Percentiles rank a stretch among this genome's conserved stretches.
phyloP scores from a whole-genome alignment of 2,329 filamentous ascomycete genomes.

The Leptographium radiaticola region DNA sequence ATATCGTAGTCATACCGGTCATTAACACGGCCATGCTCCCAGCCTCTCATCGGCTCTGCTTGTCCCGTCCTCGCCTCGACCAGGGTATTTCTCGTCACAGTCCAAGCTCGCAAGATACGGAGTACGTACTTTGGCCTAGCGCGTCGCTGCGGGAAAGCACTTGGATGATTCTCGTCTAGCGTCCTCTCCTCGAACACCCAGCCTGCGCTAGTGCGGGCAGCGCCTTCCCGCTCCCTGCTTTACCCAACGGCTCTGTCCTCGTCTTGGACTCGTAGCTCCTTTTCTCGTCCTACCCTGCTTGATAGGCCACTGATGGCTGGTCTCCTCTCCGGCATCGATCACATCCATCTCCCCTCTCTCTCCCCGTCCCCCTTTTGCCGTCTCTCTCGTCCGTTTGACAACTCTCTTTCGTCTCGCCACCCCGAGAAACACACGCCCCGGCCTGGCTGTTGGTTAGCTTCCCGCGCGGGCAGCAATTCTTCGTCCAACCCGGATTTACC shows the following conservation, averaged over 20 bases:
- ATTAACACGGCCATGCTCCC: too few species aligned
- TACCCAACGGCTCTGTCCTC: background rate
- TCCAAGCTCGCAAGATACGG: background rate
- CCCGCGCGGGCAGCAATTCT: too few species aligned
- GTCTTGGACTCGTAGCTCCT: background rate
- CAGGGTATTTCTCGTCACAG: background rate
- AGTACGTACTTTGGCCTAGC: background rate
- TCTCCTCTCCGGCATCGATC: too few species aligned
- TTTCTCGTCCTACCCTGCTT: background rate
- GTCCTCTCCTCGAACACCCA: background rate
- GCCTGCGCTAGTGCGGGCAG: background rate
- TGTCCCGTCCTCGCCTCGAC: background rate
- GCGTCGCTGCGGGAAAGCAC: background rate
- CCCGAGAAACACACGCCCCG: slow-evolving; percentile 4
- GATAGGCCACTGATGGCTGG: too few species aligned
- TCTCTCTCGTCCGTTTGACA: background rate
- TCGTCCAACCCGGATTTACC: background rate
- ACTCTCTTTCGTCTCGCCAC: background rate
- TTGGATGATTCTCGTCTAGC: background rate
- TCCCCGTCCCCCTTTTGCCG: background rate
- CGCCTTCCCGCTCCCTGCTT: background rate
- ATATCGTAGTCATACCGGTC: too few species aligned
- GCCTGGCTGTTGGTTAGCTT: background rate
- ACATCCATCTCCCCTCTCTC: too few species aligned
- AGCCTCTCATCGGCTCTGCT: too few species aligned